Evolutionary conservation across 768 basidiomycete genomes (phyloP).

Genomic region (Pulveroboletus sp.): DNA sequence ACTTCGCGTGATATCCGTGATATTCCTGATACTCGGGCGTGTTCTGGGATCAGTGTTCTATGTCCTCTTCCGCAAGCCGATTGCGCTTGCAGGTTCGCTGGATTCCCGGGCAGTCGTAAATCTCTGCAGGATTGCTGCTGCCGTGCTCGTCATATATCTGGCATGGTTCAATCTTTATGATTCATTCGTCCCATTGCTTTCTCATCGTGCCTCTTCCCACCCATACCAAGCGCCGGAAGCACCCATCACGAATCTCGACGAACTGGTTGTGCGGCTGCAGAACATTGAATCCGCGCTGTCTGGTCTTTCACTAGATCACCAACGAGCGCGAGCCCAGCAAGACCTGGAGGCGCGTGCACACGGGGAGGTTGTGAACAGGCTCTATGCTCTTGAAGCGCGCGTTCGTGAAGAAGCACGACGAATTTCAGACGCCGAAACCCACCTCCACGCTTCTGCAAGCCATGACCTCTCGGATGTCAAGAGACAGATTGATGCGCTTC

Average conservation of each 20-base stretch:
- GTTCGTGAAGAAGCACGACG: conserved; percentile 45
- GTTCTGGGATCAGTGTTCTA: conserved; percentile 50
- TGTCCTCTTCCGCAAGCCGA: conserved; percentile 47
- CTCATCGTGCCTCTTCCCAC: conserved; percentile 30
- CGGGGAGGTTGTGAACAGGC: conserved; percentile 49
- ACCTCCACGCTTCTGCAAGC: conserved; percentile 42
- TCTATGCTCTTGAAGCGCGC: conserved; percentile 56
- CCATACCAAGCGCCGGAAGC: conserved; percentile 53
- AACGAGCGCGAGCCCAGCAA: conserved; percentile 47
- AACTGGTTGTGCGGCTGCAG: conserved; percentile 60
- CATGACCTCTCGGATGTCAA: conserved; percentile 48
- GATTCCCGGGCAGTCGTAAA: conserved; percentile 30
- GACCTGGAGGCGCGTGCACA: conserved; percentile 52
- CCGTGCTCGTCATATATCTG: conserved; percentile 43
- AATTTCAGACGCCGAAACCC: conserved; percentile 52
- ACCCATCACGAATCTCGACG: conserved; percentile 65
- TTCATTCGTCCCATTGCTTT: conserved; percentile 31
- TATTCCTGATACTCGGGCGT: conserved; percentile 45
- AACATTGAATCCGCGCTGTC: conserved; percentile 63
- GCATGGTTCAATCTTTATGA: conserved; percentile 46
- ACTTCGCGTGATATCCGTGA: conserved; percentile 28
- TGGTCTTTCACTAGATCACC: conserved; percentile 53
- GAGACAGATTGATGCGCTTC: conserved; percentile 55
- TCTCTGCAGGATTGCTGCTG: conserved; percentile 40
- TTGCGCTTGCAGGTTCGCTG: conserved; percentile 36